These are phyloP conservation scores for Pseudoperonospora humuli DNA, from an alignment of 352 stramenopile species.

Conservation along the genomic window DNA sequence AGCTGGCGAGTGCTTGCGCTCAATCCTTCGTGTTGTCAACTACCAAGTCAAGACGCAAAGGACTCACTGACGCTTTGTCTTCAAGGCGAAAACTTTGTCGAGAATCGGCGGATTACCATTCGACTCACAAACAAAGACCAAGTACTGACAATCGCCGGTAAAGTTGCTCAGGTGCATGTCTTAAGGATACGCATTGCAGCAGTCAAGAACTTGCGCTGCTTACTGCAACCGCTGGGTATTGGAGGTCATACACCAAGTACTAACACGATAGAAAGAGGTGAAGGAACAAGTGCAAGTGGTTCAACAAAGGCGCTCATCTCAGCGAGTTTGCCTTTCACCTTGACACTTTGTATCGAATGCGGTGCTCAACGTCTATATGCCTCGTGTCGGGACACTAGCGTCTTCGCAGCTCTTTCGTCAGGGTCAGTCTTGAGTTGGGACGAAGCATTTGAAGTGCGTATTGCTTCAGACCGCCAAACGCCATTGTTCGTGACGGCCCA, in stretches of 20 bases:
- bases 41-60: slow-evolving; percentile 7
- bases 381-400: slow-evolving; percentile 36
- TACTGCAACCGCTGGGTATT: slow-evolving; percentile 29
- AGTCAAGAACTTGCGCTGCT: slow-evolving; percentile 34
- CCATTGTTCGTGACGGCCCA: slow-evolving; percentile 42
- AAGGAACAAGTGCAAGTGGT: slow-evolving; percentile 5
- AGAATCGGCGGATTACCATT: slow-evolving; percentile 54
- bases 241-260: neutral
- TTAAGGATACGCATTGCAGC: slow-evolving; percentile 42
- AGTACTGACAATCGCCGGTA: slow-evolving; percentile 27
- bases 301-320: slow-evolving; percentile 7
- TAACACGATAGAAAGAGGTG: no score
- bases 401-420: slow-evolving; percentile 25
- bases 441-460: slow-evolving; percentile 56
- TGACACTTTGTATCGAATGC: slow-evolving; percentile 44
- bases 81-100: slow-evolving; percentile 54
- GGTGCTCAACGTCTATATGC: slow-evolving; percentile 34
- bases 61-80: slow-evolving; percentile 30
- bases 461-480: slow-evolving; percentile 19
- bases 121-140: slow-evolving; percentile 39
- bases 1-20: slow-evolving; percentile 36
- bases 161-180: slow-evolving; percentile 41
- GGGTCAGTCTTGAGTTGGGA: slow-evolving; percentile 43
- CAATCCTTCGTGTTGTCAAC: slow-evolving; percentile 39
- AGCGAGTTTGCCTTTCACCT: slow-evolving; percentile 28